phyloP scores from a whole-genome alignment of 129 eudicot genomes.

The Flaveria bidentis region DNA sequence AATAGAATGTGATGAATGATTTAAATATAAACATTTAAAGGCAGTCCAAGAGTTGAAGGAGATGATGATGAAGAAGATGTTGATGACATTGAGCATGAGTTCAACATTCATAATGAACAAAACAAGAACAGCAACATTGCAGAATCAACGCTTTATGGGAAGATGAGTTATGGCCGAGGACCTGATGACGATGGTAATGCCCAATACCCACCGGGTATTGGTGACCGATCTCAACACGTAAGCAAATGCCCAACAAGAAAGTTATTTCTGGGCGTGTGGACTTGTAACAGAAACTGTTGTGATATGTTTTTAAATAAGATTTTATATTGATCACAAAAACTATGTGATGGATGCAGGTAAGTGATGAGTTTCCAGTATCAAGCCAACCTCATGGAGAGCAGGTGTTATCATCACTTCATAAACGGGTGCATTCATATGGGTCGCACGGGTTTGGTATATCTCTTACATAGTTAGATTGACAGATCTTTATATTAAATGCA shows the following conservation, averaged over 20 bases:
- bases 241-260: conserved; percentile 16
- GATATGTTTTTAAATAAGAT: not conserved
- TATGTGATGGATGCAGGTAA: conserved; percentile 53
- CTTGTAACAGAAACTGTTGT: too few species aligned
- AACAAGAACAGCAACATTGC: conserved; percentile 76
- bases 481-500: not conserved
- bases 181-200: conserved; percentile 62
- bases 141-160: conserved; percentile 97
- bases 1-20: not conserved
- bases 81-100: conserved; percentile 93
- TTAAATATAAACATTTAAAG: conserved; percentile 21
- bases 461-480: not conserved
- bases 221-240: conserved; percentile 79
- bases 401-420: conserved; percentile 66
- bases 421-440: conserved; percentile 82
- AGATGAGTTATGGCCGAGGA: conserved; percentile 95
- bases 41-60: conserved; percentile 98
- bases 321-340: not conserved
- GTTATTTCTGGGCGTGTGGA: too few species aligned
- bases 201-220: conserved; percentile 75
- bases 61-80: conserved; percentile 96
- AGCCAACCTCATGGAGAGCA: conserved; percentile 68
- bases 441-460: conserved; percentile 60
- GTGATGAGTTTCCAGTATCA: conserved; percentile 82
- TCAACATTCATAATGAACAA: conserved; percentile 66